These are phyloP conservation scores for Russula virescens DNA, from an alignment of 768 basidiomycete genomes.

Conservation along the genomic window DNA sequence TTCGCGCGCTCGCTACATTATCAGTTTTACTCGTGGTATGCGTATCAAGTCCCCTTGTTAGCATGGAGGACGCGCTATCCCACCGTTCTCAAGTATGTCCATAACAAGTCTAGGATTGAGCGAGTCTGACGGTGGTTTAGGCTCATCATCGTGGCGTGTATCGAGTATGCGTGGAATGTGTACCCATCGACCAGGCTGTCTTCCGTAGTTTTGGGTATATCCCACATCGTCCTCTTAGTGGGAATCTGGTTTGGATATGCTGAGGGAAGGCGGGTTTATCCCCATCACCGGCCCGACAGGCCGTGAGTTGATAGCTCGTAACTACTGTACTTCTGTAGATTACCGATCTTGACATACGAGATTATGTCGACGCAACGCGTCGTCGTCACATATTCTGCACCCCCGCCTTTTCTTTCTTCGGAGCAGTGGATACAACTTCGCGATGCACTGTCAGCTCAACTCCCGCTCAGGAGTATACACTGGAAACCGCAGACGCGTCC, in stretches of 20 bases:
- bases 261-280: background rate
- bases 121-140: constrained; percentile 35
- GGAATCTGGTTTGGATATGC: constrained; percentile 50
- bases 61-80: constrained; percentile 70
- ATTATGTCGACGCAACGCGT: constrained; percentile 45
- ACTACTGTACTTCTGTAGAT: background rate
- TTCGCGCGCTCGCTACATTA: constrained; percentile 96
- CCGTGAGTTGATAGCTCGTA: background rate
- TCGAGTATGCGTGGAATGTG: constrained; percentile 87
- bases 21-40: constrained; percentile 98
- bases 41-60: constrained; percentile 81
- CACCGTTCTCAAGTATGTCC: constrained; percentile 50
- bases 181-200: constrained; percentile 74
- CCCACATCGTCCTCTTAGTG: constrained; percentile 46
- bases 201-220: constrained; percentile 48
- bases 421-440: constrained; percentile 69
- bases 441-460: constrained; percentile 56
- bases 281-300: background rate
- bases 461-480: constrained; percentile 86
- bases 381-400: constrained; percentile 62
- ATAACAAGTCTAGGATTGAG: constrained; percentile 10
- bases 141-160: constrained; percentile 47
- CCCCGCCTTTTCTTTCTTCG: constrained; percentile 58
- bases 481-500: constrained; percentile 78
- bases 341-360: background rate